These are phyloP conservation scores for Agrostemma githago DNA, from an alignment of 148 eudicot genomes.

Conservation along the genomic window DNA sequence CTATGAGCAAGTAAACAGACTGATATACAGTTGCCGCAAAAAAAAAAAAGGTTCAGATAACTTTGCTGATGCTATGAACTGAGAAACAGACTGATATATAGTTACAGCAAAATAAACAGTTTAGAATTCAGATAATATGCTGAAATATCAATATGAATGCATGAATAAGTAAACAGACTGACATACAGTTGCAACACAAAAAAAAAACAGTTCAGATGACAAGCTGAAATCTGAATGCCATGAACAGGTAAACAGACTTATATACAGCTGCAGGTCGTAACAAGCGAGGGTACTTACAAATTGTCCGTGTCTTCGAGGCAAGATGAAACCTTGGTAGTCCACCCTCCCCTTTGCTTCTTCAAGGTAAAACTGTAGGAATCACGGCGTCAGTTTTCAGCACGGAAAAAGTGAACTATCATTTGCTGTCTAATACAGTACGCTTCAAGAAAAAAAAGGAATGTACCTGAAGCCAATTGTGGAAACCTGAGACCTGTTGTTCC, in stretches of 20 bases:
- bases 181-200: conserved; percentile 64
- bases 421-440: neutral
- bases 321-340: conserved; percentile 92
- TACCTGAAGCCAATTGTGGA: conserved; percentile 99
- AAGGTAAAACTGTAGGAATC: conserved; percentile 68
- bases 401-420: neutral
- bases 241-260: neutral
- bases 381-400: neutral
- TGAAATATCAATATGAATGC: no score
- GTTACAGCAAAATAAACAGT: no score
- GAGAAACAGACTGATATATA: no score
- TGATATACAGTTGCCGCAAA: no score
- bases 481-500: conserved; percentile 80
- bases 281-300: conserved; percentile 42
- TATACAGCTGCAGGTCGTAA: neutral
- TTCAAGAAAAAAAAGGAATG: neutral
- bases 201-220: no score
- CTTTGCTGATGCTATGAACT: no score
- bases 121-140: no score
- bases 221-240: neutral
- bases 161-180: conserved; percentile 25
- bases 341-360: conserved; percentile 92
- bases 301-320: conserved; percentile 75
- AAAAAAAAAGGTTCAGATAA: no score
- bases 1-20: no score